Evolutionary conservation across 306 rosid species (phyloP), one percentile per base, ranked within the genome.

Genomic region (Acmispon strigosus): DNA sequence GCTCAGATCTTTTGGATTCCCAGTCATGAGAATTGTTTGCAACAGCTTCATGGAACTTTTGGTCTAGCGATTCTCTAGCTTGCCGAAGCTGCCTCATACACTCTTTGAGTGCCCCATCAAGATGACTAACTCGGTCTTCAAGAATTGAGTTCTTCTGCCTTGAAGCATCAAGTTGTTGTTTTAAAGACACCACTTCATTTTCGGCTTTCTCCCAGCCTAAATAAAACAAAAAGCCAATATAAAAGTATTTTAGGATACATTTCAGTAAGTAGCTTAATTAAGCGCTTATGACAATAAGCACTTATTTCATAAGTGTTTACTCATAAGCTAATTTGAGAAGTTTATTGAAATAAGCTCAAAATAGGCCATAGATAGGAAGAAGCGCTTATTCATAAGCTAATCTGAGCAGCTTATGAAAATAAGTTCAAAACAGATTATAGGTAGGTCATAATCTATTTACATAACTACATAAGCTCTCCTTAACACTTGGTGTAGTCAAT

Each of bases 181-280:
- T 86, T 72, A 88, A 72, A 53, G 73, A 57, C 43, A 62, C 18
- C 54, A 80, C 81, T 77, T 88, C 97, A 69, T 76, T 87, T 80
- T 85, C 92, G 52, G 97, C 90, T 60, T 85, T 91, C 84, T 91
- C 97, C 97, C 96, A 91, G 53, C 97, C 97, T 90, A 73, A 62
- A 70, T 37, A 61, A 59, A 57, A 36, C 36, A 36, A 61, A 76
- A 71, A 53, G n/a, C 54, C 53, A 65, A 82, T 52, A 8, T 13
- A 24, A 15, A 55, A 43, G 11, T 11, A 5, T 27, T 32, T 32
- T 5, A 32, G 37, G 32, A 3, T 32, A 8, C 8, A 2, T 32
- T 32, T 32, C 1, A 6, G 7, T 32, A 32, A 32, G 6, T 8
- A 32, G 1, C 37, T 32, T 32, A 6, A 32, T 6, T 32, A 5